phyloP scores from a whole-genome alignment of 1,139 yeast genomes.

The Taiozyma onychis region DNA sequence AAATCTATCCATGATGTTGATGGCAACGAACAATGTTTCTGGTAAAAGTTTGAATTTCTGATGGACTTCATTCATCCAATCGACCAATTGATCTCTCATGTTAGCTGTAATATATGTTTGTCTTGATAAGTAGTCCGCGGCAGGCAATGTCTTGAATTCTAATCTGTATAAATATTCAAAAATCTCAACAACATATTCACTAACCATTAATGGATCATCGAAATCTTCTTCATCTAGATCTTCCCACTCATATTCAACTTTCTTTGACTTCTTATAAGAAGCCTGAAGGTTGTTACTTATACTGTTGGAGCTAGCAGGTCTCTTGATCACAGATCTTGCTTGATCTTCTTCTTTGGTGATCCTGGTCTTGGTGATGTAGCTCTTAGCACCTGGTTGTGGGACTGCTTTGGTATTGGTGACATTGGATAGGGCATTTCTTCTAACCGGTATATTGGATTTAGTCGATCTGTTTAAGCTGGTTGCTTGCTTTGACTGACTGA shows the following conservation, averaged over 20 bases:
- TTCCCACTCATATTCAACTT: conserved; percentile 60
- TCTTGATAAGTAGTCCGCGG: conserved; percentile 63
- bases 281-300: conserved; percentile 7
- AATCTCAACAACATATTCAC: conserved; percentile 87
- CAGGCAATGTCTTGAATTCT: conserved; percentile 75
- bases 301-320: conserved; percentile 20
- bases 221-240: conserved; percentile 87
- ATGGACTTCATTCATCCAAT: conserved; percentile 95
- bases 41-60: conserved; percentile 80
- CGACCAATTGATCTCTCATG: conserved; percentile 85
- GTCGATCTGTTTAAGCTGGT: conserved; percentile 2
- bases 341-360: conserved; percentile 1
- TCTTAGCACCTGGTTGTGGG: conserved; percentile 2
- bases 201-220: conserved; percentile 92
- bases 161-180: conserved; percentile 72
- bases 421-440: conserved; percentile 22
- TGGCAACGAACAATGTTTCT: conserved; percentile 84
- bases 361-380: not conserved
- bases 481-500: conserved; percentile 6
- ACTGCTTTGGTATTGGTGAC: conserved; percentile 21
- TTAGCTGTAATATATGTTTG: conserved; percentile 77
- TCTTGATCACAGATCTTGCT: conserved; percentile 16
- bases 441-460: conserved; percentile 22
- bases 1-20: conserved; percentile 87
- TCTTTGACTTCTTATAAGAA: conserved; percentile 20